Evolutionary conservation across 805 yeast genomes (phyloP), one percentile per base, ranked within the genome.

Genomic region (Komagataella pastoris): DNA sequence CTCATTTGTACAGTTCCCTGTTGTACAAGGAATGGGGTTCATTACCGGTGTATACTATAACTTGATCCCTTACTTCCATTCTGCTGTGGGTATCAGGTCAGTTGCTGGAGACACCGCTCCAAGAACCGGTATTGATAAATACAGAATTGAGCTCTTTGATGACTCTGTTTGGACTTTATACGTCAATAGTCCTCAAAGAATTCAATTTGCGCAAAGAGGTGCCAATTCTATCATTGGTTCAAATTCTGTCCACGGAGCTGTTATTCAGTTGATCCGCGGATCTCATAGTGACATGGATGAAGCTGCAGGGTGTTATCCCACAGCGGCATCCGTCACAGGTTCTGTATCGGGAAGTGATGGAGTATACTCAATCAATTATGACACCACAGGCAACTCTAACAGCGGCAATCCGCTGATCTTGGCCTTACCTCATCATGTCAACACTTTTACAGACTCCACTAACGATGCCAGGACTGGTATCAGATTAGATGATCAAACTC

Each of bases 281-380:
- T 73, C 73, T 45, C 59, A 60, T 49, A 54, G 64, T 48, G 67
- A 69, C 12, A 79, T 79, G 56, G 89, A 85, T 58, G 55, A 62
- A 7, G 79, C 82, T 21, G 90, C 93, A 46, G 95, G 95, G 46
- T 68, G 73, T 56, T 85, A 82, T 60, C 79, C 76, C 3, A 72
- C 74, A 2, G 72, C 70, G 40, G 62, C 73, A 23, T 71, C 70
- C 3, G 57, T 73, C 12, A 67, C 69, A 23, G 79, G 80, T 17
- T 54, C 65, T 3, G 55, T 67, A 21, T 70, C 69, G 24, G n/a
- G 17, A 10, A 40, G 18, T 17, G 18, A 7, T 6, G 57, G 56
- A 3, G 56, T 58, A 6, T 82, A 80, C 61, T 58, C 67, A 44
- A 72, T 80, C 58, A 59, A 58, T 4, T 83, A 79, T 63, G 56